Evolutionary conservation across 176 grass and related monocot genomes (phyloP), one percentile per base, ranked within the genome.

Genomic region (Carex scoparia): DNA sequence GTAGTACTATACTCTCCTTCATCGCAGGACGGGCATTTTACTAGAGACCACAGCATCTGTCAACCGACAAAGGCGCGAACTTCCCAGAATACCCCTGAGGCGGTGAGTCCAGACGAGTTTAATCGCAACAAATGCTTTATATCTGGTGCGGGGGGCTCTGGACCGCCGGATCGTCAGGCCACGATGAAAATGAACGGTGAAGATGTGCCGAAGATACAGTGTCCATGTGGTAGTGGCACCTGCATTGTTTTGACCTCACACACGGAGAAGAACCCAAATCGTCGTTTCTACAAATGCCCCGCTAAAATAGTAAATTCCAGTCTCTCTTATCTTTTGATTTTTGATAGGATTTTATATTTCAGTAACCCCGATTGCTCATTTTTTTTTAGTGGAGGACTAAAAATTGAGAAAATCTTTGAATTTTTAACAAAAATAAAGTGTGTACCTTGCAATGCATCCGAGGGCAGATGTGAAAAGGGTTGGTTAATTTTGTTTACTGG

Each of bases 231-330:
- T 2, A 5, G 23, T 16, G 87, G 87, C 7, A 46, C 63, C 5
- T 86, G 83, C 65, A 55, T 65, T 65, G 88, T 89, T 7, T n/a
- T 54, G 9, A 68, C 40, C 4, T 86, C 88, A n/a, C 13, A 13
- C 30, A 89, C 88, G 8, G 3, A 8, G 3, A 59, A 40, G 42
- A 89, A 86, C 51, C 88, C 88, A 32, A 64, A 55, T 33, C 69
- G 88, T 16, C 56, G 7, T 31, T 86, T 89, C 67, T 89, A 89
- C 65, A 14, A 56, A 61, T 89, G 88, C 79, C 84, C 74, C 3
- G 37, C 9, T 10, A 23, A 9, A 11, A 5, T 12, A 11, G 44
- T 75, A 75, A 53, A 13, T 76, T 76, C 13, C 71, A 28, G 0
- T 53, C 4, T 30, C 12, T 76, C 13, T 27, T 46, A 28, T 65